Evolutionary conservation across 257 asterid species (phyloP).

Genomic region (Oldenlandia corymbosa): DNA sequence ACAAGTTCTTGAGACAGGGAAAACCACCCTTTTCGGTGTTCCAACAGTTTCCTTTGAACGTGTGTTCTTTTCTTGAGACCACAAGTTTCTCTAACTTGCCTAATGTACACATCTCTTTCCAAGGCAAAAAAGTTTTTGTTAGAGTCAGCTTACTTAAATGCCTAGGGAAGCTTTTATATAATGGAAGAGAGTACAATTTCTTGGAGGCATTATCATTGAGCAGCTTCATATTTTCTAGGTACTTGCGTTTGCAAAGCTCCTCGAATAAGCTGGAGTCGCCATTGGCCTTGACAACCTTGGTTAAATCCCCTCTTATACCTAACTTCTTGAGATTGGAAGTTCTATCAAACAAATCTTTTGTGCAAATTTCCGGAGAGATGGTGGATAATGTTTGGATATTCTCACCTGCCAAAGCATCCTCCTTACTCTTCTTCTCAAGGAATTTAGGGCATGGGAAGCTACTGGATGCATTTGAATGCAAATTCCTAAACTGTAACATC

Average conservation of each 20-base stretch:
- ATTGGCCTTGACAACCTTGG: background rate
- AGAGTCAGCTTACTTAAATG: conserved; percentile 8
- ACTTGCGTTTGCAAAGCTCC: background rate
- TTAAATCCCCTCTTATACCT: conserved; percentile 16
- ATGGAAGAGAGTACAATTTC: conserved; percentile 2
- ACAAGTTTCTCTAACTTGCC: conserved; percentile 16
- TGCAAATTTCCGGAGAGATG: conserved; percentile 20
- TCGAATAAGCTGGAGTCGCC: background rate
- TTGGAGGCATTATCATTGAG: conserved; percentile 3
- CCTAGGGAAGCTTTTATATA: conserved; percentile 3
- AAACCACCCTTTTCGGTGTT: conserved; percentile 14
- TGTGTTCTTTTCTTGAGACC: conserved; percentile 2
- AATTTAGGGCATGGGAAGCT: background rate
- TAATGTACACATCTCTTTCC: conserved; percentile 15
- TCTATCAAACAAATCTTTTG: conserved; percentile 3
- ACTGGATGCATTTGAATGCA: conserved; percentile 31
- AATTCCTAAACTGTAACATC: conserved; percentile 34
- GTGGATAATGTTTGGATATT: conserved; percentile 13
- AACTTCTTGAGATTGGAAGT: conserved; percentile 12
- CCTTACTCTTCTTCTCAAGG: background rate
- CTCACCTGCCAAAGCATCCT: background rate
- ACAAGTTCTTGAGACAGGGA: conserved; percentile 8
- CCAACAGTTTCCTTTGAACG: conserved; percentile 14
- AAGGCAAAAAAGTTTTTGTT: conserved; percentile 7
- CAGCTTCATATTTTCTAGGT: conserved; percentile 30